A percentile compares a stretch with the other conserved stretches of the same genome.
These are phyloP conservation scores for Paraglomus occultum DNA, from an alignment of 192 early-diverging fungal species.

Conservation along the genomic window DNA sequence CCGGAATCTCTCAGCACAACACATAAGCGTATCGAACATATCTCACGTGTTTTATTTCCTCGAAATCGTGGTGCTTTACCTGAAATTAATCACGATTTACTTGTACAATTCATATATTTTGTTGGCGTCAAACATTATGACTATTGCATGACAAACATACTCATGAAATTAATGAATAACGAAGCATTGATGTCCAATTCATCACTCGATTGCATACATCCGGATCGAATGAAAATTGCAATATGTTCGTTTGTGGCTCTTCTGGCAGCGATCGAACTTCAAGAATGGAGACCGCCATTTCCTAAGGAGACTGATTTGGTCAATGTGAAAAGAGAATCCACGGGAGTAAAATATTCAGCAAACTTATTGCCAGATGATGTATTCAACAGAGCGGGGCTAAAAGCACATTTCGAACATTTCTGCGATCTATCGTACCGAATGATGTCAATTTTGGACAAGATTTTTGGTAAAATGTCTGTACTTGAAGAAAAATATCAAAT, in stretches of 20 bases:
- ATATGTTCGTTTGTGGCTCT: slow-evolving; percentile 71
- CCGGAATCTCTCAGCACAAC: slow-evolving; percentile 59
- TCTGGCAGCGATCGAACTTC: slow-evolving; percentile 69
- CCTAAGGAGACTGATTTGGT: slow-evolving; percentile 45
- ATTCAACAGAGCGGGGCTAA: slow-evolving; percentile 57
- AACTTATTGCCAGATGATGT: slow-evolving; percentile 51
- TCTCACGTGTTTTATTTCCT: slow-evolving; percentile 69
- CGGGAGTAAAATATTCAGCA: slow-evolving; percentile 28
- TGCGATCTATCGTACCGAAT: slow-evolving; percentile 64
- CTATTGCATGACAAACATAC: slow-evolving; percentile 65
- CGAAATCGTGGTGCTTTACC: slow-evolving; percentile 50
- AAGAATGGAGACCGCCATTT: slow-evolving; percentile 44
- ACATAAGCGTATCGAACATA: slow-evolving; percentile 51
- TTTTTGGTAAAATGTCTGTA: slow-evolving; percentile 46
- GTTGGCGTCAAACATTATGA: slow-evolving; percentile 59
- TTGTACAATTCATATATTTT: slow-evolving; percentile 72
- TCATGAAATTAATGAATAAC: slow-evolving; percentile 61
- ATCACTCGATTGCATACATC: slow-evolving; percentile 53
- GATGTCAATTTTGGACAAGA: slow-evolving; percentile 53
- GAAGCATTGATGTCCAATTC: slow-evolving; percentile 46
- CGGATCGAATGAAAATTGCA: slow-evolving; percentile 75
- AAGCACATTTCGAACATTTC: slow-evolving; percentile 66
- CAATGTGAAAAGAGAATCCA: slow-evolving; percentile 31
- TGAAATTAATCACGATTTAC: slow-evolving; percentile 65
- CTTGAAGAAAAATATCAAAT: slow-evolving; percentile 52